Evolutionary conservation across 768 basidiomycete genomes (phyloP).

Genomic region (Mycena vulgaris): DNA sequence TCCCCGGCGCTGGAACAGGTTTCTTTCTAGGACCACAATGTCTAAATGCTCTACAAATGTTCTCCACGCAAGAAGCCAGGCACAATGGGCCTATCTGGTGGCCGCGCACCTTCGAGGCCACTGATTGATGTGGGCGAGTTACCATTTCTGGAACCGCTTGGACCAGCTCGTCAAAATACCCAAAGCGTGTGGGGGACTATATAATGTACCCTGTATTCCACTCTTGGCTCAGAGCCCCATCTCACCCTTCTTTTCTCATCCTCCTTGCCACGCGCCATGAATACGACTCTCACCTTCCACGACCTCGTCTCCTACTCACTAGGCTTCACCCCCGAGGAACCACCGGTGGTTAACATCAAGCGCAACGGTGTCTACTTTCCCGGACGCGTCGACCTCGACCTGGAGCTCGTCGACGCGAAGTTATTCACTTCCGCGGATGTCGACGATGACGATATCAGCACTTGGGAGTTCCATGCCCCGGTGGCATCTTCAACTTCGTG

Average conservation of each 20-base stretch:
- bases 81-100: constrained; percentile 25
- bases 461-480: constrained; percentile 55
- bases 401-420: constrained; percentile 29
- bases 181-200: constrained; percentile 34
- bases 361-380: constrained; percentile 56
- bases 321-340: constrained; percentile 18
- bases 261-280: constrained; percentile 21
- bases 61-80: not conserved
- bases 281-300: constrained; percentile 33
- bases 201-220: constrained; percentile 5
- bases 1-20: not conserved
- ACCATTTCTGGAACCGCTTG: constrained; percentile 29
- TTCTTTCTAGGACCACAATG: not conserved
- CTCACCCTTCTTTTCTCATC: constrained; percentile 5
- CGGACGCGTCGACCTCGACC: not conserved
- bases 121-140: constrained; percentile 7
- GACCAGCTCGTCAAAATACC: not conserved
- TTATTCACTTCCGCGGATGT: constrained; percentile 32
- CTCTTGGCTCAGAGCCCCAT: constrained; percentile 15
- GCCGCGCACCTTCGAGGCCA: not conserved
- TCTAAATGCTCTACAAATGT: not conserved
- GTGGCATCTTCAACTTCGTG: constrained; percentile 41
- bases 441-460: constrained; percentile 50
- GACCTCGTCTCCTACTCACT: constrained; percentile 34
- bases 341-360: constrained; percentile 36